These are phyloP conservation scores for Barbatosphaeria neglecta DNA, from an alignment of 495 filamentous ascomycete species.

Conservation along the genomic window DNA sequence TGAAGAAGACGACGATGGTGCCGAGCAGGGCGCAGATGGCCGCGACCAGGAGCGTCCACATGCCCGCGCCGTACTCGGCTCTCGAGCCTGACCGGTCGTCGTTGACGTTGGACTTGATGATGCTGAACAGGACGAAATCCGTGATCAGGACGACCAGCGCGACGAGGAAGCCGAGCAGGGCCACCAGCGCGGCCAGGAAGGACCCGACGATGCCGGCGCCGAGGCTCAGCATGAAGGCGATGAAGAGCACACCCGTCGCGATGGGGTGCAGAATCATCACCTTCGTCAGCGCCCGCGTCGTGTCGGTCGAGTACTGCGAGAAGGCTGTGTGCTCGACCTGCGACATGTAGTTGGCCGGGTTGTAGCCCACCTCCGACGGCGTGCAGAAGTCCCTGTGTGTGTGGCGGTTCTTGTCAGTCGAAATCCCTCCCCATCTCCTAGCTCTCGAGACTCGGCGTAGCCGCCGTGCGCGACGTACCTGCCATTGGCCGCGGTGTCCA, in stretches of 20 bases:
- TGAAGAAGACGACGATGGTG: constrained; percentile 44
- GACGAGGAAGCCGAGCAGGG: constrained; percentile 41
- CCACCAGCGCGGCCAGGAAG: constrained; percentile 34
- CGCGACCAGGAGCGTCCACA: constrained; percentile 39
- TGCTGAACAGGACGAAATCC: constrained; percentile 45
- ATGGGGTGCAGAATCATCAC: constrained; percentile 52
- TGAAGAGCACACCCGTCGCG: constrained; percentile 43
- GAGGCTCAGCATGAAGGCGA: constrained; percentile 44
- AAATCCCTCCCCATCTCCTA: not conserved
- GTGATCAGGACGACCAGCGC: constrained; percentile 41
- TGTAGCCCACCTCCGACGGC: constrained; percentile 38
- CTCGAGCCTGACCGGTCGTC: constrained; percentile 16
- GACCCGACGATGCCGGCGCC: constrained; percentile 43
- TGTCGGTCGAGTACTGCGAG: constrained; percentile 29
- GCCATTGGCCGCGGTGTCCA: constrained; percentile 3
- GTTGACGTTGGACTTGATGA: constrained; percentile 40
- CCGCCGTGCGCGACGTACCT: constrained; percentile 7
- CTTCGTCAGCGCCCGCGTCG: constrained; percentile 36
- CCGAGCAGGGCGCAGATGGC: constrained; percentile 41
- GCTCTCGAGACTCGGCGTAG: not conserved
- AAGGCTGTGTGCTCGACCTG: constrained; percentile 22
- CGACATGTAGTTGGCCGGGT: constrained; percentile 31
- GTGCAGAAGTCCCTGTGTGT: constrained; percentile 31
- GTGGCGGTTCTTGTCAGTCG: constrained; percentile 6
- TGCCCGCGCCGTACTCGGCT: constrained; percentile 34